Evolutionary conservation across 345 rosid genomes (phyloP).

Genomic region (Litchi chinensis): DNA sequence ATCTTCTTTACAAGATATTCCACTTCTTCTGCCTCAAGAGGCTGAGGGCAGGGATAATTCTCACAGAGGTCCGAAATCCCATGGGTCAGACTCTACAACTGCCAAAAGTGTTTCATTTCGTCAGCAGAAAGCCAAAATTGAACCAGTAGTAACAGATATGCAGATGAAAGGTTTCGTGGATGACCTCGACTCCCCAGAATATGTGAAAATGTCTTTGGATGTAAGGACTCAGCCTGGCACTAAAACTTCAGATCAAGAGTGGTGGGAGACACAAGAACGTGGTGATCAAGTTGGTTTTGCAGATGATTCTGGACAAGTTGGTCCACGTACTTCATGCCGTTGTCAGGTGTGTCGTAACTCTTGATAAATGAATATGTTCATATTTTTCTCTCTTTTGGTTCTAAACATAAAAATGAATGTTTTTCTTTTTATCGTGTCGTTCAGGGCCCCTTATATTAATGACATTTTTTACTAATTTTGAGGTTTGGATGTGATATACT

Average conservation of each 20-base stretch:
- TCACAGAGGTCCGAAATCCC: conserved; percentile 41
- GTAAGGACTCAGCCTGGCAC: conserved; percentile 35
- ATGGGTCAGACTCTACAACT: conserved; percentile 37
- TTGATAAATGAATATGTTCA: background rate
- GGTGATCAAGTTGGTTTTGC: conserved; percentile 58
- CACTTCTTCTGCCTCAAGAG: conserved; percentile 90
- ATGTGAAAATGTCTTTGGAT: conserved; percentile 32
- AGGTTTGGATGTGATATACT: background rate
- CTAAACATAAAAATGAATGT: background rate
- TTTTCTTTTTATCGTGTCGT: background rate
- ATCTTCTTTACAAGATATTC: conserved; percentile 86
- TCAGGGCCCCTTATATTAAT: background rate
- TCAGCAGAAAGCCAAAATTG: conserved; percentile 61
- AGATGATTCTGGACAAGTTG: conserved; percentile 82
- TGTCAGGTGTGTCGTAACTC: conserved; percentile 81
- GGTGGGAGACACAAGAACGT: conserved; percentile 95
- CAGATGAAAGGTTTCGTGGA: conserved; percentile 93
- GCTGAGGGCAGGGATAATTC: conserved; percentile 55
- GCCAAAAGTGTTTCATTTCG: conserved; percentile 57
- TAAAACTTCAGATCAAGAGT: conserved; percentile 56
- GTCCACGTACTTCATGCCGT: conserved; percentile 84
- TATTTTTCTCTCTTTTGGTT: background rate
- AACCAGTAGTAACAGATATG: conserved; percentile 51
- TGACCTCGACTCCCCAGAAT: conserved; percentile 51
- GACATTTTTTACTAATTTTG: background rate